Percentiles rank a stretch among this genome's conserved stretches.
These are phyloP conservation scores for Smittium mucronatum DNA, from an alignment of 371 early-diverging fungal genomes.

Conservation along the genomic window DNA sequence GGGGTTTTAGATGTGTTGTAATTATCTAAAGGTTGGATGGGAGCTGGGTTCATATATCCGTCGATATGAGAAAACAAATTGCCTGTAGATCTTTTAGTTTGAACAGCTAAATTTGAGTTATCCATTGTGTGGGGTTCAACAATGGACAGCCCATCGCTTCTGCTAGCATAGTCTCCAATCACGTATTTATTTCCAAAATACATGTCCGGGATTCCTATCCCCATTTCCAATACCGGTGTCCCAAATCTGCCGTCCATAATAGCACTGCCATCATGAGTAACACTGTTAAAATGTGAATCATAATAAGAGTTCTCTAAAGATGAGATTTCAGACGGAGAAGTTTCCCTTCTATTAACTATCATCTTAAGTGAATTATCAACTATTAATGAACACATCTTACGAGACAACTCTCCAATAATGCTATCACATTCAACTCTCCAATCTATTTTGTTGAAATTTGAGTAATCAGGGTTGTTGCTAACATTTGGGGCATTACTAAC, in stretches of 20 bases:
- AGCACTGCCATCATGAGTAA: not conserved
- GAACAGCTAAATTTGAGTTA: not conserved
- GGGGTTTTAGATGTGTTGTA: not conserved
- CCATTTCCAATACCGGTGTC: no score
- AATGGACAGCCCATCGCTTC: not conserved
- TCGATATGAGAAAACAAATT: not conserved
- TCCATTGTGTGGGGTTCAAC: not conserved
- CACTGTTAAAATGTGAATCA: not conserved
- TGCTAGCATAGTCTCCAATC: not conserved
- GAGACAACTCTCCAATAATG: not conserved
- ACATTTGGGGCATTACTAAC: not conserved
- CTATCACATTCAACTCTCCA: not conserved
- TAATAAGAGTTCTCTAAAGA: not conserved
- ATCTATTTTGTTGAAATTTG: not conserved
- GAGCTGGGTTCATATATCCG: not conserved
- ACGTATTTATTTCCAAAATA: not conserved
- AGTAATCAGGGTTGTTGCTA: not conserved
- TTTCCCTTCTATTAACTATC: not conserved
- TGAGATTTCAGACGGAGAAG: not conserved
- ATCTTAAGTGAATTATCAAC: not conserved
- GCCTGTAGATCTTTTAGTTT: not conserved
- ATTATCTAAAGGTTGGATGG: no score
- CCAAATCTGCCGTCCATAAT: not conserved
- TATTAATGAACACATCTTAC: not conserved
- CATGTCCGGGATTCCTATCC: not conserved